Evolutionary conservation across 2,329 filamentous ascomycete genomes (phyloP).

Genomic region (Trichophyton verrucosum): DNA sequence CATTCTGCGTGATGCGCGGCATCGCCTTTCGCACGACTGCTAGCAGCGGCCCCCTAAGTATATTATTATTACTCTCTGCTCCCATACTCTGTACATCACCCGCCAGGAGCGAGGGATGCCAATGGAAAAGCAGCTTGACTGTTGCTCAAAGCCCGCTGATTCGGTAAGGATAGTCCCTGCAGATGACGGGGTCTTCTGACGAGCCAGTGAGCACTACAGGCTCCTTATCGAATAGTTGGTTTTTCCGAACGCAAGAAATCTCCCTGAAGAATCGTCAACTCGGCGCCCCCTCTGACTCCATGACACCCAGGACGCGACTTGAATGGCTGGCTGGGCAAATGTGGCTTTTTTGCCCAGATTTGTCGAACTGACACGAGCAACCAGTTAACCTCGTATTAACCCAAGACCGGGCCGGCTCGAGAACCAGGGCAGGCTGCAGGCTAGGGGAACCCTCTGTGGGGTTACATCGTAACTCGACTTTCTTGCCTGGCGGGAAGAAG

Average conservation of each 20-base stretch:
- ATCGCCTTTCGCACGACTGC: not conserved
- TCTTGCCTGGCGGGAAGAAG: not conserved
- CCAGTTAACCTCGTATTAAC: not conserved
- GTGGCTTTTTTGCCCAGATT: not conserved
- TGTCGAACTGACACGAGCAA: not conserved
- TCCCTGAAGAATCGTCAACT: not conserved
- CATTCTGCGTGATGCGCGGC: not conserved
- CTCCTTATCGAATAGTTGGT: not conserved
- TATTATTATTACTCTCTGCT: not conserved
- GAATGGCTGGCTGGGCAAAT: not conserved
- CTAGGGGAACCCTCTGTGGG: not conserved
- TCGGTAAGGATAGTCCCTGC: slow-evolving; percentile 2
- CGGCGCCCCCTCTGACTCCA: not conserved
- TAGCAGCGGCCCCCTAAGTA: not conserved
- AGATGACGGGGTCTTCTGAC: not conserved
- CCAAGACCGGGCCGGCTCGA: not conserved
- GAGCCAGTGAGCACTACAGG: not conserved
- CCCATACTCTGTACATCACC: not conserved
- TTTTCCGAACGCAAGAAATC: not conserved
- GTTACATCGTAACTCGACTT: not conserved
- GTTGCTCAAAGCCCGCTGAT: not conserved
- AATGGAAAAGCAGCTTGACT: not conserved
- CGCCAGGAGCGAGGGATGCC: not conserved
- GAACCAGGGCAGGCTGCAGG: not conserved
- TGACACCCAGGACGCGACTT: not conserved